Evolutionary conservation across 2,329 filamentous ascomycete species (phyloP).

Genomic region (Fusarium globosum): DNA sequence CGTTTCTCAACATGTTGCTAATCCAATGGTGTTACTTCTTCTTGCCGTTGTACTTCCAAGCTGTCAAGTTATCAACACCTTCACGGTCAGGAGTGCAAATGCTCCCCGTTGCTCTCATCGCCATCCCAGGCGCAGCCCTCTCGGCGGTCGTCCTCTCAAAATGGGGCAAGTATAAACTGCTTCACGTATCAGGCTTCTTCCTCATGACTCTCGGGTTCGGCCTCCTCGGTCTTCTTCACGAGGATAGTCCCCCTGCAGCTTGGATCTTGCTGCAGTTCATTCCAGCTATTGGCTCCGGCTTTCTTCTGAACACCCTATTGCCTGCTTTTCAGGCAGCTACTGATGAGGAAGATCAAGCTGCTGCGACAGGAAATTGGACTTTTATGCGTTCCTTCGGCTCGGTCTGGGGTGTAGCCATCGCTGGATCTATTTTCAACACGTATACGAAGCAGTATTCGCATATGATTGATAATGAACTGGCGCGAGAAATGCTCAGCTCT

Average conservation of each 20-base stretch:
- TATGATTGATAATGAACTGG: constrained; percentile 34
- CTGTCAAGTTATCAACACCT: constrained; percentile 50
- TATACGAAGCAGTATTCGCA: constrained; percentile 37
- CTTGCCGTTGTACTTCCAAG: constrained; percentile 60
- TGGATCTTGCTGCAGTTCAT: constrained; percentile 57
- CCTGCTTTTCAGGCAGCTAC: constrained; percentile 56
- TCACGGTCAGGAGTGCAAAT: constrained; percentile 48
- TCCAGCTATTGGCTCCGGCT: constrained; percentile 54
- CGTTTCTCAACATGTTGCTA: constrained; percentile 37
- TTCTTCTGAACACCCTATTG: constrained; percentile 56
- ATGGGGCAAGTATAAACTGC: constrained; percentile 48
- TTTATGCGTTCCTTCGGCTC: constrained; percentile 59
- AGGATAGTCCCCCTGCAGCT: constrained; percentile 45
- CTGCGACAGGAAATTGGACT: constrained; percentile 52
- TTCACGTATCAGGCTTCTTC: constrained; percentile 52
- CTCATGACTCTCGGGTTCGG: constrained; percentile 56
- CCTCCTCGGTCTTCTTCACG: constrained; percentile 53
- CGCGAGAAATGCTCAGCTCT: constrained; percentile 24
- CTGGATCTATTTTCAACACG: constrained; percentile 55
- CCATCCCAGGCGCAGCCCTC: constrained; percentile 44
- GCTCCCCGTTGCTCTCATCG: constrained; percentile 47
- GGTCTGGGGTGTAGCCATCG: constrained; percentile 59
- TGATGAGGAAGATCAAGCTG: constrained; percentile 50
- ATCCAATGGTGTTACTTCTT: constrained; percentile 55
- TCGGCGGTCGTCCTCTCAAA: constrained; percentile 46